A percentile compares a stretch with the other conserved stretches of the same genome.
These are phyloP conservation scores for Sphaerulina vaccinii DNA, from an alignment of 2,329 filamentous ascomycete genomes.

Conservation along the genomic window DNA sequence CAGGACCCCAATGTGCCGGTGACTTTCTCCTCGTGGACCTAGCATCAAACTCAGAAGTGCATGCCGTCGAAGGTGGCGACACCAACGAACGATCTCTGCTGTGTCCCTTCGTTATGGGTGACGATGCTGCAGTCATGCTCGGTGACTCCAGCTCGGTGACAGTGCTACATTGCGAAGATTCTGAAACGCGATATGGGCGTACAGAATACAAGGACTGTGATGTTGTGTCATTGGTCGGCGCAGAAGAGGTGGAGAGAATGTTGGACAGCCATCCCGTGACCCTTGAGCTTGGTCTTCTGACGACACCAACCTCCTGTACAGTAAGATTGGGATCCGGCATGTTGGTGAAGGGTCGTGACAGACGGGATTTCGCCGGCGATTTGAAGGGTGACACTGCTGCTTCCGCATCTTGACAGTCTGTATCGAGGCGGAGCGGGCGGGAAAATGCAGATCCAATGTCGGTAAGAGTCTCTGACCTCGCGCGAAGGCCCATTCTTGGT, in stretches of 20 bases:
- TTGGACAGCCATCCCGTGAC: slow-evolving; percentile 34
- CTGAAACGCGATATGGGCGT: slow-evolving; percentile 21
- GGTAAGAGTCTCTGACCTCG: slow-evolving; percentile 48
- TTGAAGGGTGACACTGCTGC: slow-evolving; percentile 15
- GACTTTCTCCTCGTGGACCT: slow-evolving; percentile 10
- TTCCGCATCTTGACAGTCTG: slow-evolving; percentile 2
- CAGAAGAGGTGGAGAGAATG: slow-evolving; percentile 23
- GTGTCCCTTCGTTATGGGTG: slow-evolving; percentile 29
- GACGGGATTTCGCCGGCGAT: slow-evolving; percentile 23
- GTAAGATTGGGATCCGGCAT: slow-evolving; percentile 21
- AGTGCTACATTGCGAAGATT: slow-evolving; percentile 25
- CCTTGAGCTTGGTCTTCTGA: slow-evolving; percentile 21
- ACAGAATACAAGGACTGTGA: slow-evolving; percentile 24
- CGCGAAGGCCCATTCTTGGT: slow-evolving; percentile 46
- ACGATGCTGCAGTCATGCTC: slow-evolving; percentile 24
- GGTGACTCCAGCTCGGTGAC: slow-evolving; percentile 29
- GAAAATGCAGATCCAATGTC: slow-evolving; percentile 51
- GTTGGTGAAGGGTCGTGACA: slow-evolving; percentile 25
- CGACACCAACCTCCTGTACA: slow-evolving; percentile 10
- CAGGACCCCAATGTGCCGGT: slow-evolving; percentile 3
- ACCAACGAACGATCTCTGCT: slow-evolving; percentile 25
- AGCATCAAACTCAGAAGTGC: slow-evolving; percentile 15
- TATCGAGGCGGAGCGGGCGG: slow-evolving; percentile 32
- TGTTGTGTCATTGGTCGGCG: neutral
- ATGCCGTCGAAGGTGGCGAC: slow-evolving; percentile 20